These are phyloP conservation scores for Hibiscus tridactylites DNA, from an alignment of 345 rosid genomes.

Conservation along the genomic window DNA sequence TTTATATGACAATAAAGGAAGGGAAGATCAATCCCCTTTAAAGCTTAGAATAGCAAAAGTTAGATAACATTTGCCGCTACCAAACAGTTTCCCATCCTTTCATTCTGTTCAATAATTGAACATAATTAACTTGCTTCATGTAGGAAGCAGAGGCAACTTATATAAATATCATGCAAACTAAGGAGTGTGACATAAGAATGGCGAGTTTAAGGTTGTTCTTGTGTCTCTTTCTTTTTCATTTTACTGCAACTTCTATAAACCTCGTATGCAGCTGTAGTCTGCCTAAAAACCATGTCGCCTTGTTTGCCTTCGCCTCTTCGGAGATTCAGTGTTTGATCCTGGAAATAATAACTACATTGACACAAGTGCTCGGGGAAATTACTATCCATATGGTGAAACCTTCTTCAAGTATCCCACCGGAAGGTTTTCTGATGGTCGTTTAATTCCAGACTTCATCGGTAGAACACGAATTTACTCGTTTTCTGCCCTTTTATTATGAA, in stretches of 20 bases:
- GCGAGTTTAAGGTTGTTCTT: background rate
- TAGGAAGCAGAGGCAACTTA: background rate
- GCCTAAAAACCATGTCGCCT: background rate
- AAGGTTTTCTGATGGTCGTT: background rate
- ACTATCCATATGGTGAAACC: background rate
- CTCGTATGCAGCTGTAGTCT: background rate
- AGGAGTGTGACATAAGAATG: background rate
- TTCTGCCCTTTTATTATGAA: background rate
- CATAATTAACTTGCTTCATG: background rate
- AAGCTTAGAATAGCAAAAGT: background rate
- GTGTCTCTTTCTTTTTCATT: background rate
- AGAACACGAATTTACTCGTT: background rate
- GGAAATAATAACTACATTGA: slow-evolving; percentile 8
- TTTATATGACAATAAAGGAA: background rate
- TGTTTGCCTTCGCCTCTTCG: background rate
- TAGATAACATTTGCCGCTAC: too few relatives aligned
- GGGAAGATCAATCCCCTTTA: background rate
- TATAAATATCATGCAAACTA: background rate
- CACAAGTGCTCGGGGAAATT: slow-evolving; percentile 6
- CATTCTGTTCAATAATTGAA: too few relatives aligned
- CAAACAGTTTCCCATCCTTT: too few relatives aligned
- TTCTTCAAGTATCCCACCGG: slow-evolving; percentile 3
- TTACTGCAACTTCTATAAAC: background rate
- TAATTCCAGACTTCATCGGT: slow-evolving; percentile 25
- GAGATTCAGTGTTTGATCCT: background rate